Base-by-base conservation (phyloP, 2,329 filamentous ascomycete genomes). In the Tetracladium maxilliforme region DNA sequence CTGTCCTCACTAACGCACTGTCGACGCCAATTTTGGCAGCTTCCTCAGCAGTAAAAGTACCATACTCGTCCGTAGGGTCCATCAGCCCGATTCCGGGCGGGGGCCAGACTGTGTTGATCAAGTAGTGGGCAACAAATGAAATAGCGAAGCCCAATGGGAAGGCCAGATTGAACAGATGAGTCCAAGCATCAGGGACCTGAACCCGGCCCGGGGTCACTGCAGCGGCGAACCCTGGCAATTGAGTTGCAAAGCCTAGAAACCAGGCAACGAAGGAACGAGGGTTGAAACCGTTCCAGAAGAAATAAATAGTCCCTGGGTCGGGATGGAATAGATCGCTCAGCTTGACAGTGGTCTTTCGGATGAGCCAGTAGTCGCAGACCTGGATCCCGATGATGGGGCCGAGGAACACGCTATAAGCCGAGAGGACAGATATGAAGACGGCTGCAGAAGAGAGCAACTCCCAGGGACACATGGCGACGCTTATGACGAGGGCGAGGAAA, bases 281-380 rank as follows among this genome's bases (percentile, higher is more conserved):
- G 27, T 62, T 60, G 24, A 59, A 34, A 2, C 56, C 58, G 10
- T 44, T 29, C 17, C 33, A 43, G 36, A 45, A 62, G 35, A 49
- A 58, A 32, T 59, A 63, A 11, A 53, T 43, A 3, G 47, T 44
- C 6, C 44, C 32, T n/a, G 41, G 33, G 17, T 42, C 22, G 2
- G 44, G 43, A 14, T 44, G 32, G 33, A 58, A 62, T 2, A 62
- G 44, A 28, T 59, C 52, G 6, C 45, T 43, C 7, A 62, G 40
- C 27, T 56, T 54, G 23, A 61, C 33, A 14, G 44, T 42, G 25
- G 43, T 31, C 9, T 35, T 27, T 7, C 56, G 45, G 49, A 71
- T 40, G 16, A 65, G 37, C 60, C 63, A 71, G 33, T 61, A 72
- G 30, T 72, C 65, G 16, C 52, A 56, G 3, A 61, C 45, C 49